These are phyloP conservation scores for Eruca vesicaria DNA, from an alignment of 441 rosid genomes.

Conservation along the genomic window DNA sequence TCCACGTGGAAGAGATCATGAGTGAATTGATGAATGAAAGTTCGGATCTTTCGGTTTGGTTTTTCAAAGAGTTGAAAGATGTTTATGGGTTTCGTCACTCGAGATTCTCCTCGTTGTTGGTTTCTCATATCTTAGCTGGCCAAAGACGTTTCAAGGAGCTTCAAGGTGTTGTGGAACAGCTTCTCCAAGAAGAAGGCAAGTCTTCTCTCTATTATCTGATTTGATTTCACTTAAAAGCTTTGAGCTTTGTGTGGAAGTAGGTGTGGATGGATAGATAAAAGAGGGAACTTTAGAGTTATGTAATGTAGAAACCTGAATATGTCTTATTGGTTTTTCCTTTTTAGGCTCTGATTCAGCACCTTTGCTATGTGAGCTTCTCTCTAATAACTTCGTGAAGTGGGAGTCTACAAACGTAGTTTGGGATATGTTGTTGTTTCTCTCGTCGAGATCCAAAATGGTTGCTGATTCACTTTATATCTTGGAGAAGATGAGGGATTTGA, in stretches of 20 bases:
- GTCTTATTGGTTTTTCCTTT: constrained; percentile 43
- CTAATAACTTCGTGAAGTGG: constrained; percentile 45
- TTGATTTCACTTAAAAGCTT: neutral
- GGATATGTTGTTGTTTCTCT: constrained; percentile 69
- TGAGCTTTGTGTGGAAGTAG: neutral
- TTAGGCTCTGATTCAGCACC: constrained; percentile 74
- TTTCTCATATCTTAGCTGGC: constrained; percentile 54
- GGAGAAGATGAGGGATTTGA: constrained; percentile 65
- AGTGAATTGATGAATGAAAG: constrained; percentile 39
- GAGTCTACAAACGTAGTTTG: constrained; percentile 58
- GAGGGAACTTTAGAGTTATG: neutral
- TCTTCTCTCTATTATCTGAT: neutral
- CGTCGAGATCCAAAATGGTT: constrained; percentile 67
- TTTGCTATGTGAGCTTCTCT: constrained; percentile 54
- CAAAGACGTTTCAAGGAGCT: constrained; percentile 52
- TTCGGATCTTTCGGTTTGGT: constrained; percentile 49
- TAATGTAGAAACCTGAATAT: constrained; percentile 31
- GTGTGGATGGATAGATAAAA: neutral
- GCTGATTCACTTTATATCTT: constrained; percentile 67
- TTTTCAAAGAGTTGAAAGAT: constrained; percentile 52
- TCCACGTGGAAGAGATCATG: constrained; percentile 52
- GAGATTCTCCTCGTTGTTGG: constrained; percentile 42
- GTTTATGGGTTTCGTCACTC: constrained; percentile 61
- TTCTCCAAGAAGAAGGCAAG: constrained; percentile 62
- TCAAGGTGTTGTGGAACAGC: constrained; percentile 43